These are phyloP conservation scores for Coniochaeta sp. DNA, from an alignment of 2,329 filamentous ascomycete genomes.

Conservation along the genomic window DNA sequence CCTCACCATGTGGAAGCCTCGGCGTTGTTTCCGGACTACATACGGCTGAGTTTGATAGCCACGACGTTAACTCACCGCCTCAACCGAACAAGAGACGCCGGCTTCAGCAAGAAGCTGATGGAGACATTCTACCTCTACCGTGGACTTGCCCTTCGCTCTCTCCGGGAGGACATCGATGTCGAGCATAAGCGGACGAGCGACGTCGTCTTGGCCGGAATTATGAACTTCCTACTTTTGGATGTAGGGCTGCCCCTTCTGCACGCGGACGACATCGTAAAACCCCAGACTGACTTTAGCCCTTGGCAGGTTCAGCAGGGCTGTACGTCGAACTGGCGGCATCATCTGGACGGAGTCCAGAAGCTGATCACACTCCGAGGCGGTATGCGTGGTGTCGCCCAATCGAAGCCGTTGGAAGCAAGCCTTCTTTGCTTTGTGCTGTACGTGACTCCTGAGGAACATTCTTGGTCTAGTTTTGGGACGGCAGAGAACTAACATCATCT, in stretches of 20 bases:
- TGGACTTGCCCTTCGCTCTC: conserved; percentile 21
- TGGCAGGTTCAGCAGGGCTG: conserved; percentile 21
- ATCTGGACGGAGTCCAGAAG: conserved; percentile 24
- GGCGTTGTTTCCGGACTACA: background rate
- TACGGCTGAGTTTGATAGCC: background rate
- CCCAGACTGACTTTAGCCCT: background rate
- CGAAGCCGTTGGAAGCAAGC: conserved; percentile 8
- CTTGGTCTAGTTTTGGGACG: too few species aligned
- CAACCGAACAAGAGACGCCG: conserved; percentile 16
- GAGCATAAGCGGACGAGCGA: conserved; percentile 15
- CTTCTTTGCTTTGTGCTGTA: conserved; percentile 20
- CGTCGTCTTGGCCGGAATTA: conserved; percentile 22
- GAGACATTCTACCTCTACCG: conserved; percentile 22
- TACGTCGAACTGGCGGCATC: conserved; percentile 24
- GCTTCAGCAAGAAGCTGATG: conserved; percentile 11
- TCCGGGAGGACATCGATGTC: conserved; percentile 18
- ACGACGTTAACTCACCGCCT: conserved; percentile 22
- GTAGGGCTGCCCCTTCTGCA: conserved; percentile 15
- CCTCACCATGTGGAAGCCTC: background rate
- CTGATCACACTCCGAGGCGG: conserved; percentile 26
- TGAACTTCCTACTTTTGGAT: conserved; percentile 23
- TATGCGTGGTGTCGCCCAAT: conserved; percentile 14
- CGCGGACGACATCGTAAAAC: too few species aligned
- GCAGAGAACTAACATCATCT: conserved; percentile 7
- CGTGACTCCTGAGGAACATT: conserved; percentile 5